Conservation (phyloP, 352 stramenopile genomes). For the Globisporangium yorkense region DNA sequence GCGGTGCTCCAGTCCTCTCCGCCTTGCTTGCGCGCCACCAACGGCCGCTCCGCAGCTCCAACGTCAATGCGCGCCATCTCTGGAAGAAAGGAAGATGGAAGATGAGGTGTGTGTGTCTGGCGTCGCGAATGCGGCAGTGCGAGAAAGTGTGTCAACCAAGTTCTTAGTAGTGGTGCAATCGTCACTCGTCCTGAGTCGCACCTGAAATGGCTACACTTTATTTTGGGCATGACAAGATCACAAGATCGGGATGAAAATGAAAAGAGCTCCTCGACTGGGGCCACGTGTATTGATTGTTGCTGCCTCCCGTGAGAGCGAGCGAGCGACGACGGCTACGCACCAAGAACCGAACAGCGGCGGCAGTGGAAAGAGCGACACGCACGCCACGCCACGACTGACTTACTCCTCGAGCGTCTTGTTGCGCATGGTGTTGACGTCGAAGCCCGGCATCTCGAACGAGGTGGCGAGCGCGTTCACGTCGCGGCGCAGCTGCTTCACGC, state of each 20-base stretch:
- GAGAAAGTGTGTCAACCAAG: slow-evolving; percentile 1
- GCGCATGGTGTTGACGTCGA: slow-evolving; percentile 88
- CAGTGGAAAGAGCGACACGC: slow-evolving; percentile 11
- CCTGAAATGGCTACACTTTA: too few species aligned
- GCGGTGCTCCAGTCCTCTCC: background rate
- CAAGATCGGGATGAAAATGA: slow-evolving; percentile 1
- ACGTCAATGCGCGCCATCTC: slow-evolving; percentile 9
- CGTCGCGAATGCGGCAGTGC: background rate
- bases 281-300: slow-evolving; percentile 9
- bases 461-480: slow-evolving; percentile 93
- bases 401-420: slow-evolving; percentile 80
- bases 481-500: slow-evolving; percentile 85
- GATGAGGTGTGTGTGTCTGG: background rate
- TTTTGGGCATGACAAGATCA: background rate
- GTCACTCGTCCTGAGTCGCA: too few species aligned
- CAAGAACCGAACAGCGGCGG: slow-evolving; percentile 1
- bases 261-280: slow-evolving; percentile 9
- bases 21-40: background rate
- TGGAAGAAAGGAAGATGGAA: background rate
- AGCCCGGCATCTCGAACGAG: slow-evolving; percentile 95
- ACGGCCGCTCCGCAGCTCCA: background rate
- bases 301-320: background rate
- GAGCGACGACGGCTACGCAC: background rate
- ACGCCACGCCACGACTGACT: slow-evolving; percentile 2
- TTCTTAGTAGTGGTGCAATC: too few species aligned